Conservation (phyloP, 495 filamentous ascomycete species). For the Hypoxylon trugodes region DNA sequence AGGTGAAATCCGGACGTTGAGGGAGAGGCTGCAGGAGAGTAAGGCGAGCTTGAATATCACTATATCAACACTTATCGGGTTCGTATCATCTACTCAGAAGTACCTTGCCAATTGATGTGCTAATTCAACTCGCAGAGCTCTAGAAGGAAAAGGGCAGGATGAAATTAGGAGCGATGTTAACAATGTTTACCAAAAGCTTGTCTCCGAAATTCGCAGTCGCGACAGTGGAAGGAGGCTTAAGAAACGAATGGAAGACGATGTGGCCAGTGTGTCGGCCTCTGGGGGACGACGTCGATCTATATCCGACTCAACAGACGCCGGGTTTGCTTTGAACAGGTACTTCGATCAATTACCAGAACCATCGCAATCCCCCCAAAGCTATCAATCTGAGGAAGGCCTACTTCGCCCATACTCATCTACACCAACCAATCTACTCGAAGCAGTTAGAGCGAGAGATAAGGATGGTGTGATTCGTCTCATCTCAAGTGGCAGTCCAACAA, state of each 20-base stretch:
- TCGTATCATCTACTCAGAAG: not conserved
- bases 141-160: constrained; percentile 34
- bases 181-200: constrained; percentile 21
- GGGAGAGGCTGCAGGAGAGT: constrained; percentile 31
- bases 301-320: constrained; percentile 6
- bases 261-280: constrained; percentile 31
- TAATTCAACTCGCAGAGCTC: constrained; percentile 13
- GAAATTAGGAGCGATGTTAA: constrained; percentile 33
- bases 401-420: constrained; percentile 6
- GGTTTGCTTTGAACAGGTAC: constrained; percentile 11
- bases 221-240: constrained; percentile 19
- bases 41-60: constrained; percentile 32
- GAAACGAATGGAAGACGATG: constrained; percentile 27
- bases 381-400: not conserved
- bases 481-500: constrained; percentile 15
- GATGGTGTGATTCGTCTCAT: constrained; percentile 20
- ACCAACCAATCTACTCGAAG: constrained; percentile 13
- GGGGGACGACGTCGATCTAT: constrained; percentile 16
- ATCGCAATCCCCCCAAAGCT: not conserved
- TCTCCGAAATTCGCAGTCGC: constrained; percentile 8
- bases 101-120: not conserved
- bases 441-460: constrained; percentile 22
- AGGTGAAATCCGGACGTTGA: constrained; percentile 15
- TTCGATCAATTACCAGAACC: constrained; percentile 8
- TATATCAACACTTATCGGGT: constrained; percentile 26